Conservation (phyloP, 352 stramenopile species). For the Pythium graminicola region DNA sequence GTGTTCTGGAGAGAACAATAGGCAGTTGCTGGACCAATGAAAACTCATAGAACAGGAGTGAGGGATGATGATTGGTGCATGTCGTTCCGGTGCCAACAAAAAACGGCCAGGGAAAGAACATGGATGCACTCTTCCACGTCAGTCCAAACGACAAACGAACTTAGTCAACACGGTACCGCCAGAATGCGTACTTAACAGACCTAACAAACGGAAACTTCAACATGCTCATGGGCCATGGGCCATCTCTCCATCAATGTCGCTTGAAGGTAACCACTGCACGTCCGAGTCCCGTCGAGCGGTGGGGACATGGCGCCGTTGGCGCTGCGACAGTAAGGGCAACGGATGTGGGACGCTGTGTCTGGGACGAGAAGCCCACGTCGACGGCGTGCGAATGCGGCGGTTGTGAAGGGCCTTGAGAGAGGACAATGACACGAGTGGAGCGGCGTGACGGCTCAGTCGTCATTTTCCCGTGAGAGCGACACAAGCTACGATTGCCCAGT, state of each 20-base stretch:
- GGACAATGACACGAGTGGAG: not conserved
- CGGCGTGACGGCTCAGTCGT: slow-evolving; percentile 12
- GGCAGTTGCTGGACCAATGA: slow-evolving; percentile 10
- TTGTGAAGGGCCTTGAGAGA: slow-evolving; percentile 16
- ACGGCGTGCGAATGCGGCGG: not conserved
- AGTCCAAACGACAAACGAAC: not conserved
- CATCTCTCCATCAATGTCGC: too few relatives aligned
- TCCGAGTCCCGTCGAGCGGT: too few relatives aligned
- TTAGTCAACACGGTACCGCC: not conserved
- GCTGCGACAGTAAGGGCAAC: slow-evolving; percentile 1
- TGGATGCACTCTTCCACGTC: slow-evolving; percentile 7
- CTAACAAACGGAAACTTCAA: not conserved
- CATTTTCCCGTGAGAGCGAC: slow-evolving; percentile 2
- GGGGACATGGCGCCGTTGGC: slow-evolving; percentile 7
- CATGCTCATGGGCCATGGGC: too few relatives aligned
- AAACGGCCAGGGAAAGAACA: slow-evolving; percentile 2
- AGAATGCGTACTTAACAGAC: not conserved
- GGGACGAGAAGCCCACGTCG: slow-evolving; percentile 3
- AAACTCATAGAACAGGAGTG: not conserved
- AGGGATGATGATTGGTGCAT: not conserved
- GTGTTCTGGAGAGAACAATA: slow-evolving; percentile 18
- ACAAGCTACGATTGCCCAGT: slow-evolving; percentile 5
- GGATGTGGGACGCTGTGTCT: slow-evolving; percentile 10
- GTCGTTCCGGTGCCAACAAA: not conserved
- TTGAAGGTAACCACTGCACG: too few relatives aligned